A percentile compares a stretch with the other conserved stretches of the same genome.
phyloP scores from a whole-genome alignment of 2,329 filamentous ascomycete genomes.

The Cyclaneusma minus region DNA sequence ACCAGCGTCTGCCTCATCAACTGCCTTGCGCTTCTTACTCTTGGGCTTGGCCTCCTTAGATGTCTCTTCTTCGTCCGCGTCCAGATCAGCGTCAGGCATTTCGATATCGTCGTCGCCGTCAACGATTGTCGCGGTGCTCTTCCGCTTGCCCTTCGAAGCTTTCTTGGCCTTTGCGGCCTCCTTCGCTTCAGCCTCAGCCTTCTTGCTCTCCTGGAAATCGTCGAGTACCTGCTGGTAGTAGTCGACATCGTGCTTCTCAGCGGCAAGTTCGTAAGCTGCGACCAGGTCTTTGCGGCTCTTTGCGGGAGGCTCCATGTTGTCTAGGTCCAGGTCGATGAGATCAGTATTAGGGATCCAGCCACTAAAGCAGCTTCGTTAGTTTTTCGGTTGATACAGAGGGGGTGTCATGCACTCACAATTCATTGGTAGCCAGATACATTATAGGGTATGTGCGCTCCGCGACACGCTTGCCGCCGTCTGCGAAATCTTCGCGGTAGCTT shows the following conservation, averaged over 20 bases:
- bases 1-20: constrained; percentile 48
- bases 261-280: constrained; percentile 65
- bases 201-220: constrained; percentile 51
- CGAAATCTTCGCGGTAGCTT: constrained; percentile 73
- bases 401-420: constrained; percentile 60
- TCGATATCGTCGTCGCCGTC: constrained; percentile 40
- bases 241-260: constrained; percentile 60
- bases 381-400: not conserved
- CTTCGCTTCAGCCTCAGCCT: constrained; percentile 32
- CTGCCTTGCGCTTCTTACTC: constrained; percentile 72
- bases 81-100: constrained; percentile 41
- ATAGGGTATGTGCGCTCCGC: constrained; percentile 80
- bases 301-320: constrained; percentile 50
- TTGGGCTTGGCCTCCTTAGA: constrained; percentile 35
- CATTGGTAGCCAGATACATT: constrained; percentile 90
- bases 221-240: constrained; percentile 73
- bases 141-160: constrained; percentile 29
- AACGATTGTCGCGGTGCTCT: constrained; percentile 26
- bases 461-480: constrained; percentile 73
- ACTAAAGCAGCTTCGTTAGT: constrained; percentile 29
- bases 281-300: constrained; percentile 72
- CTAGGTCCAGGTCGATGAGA: constrained; percentile 60
- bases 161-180: constrained; percentile 29
- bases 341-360: constrained; percentile 83
- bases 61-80: constrained; percentile 33